Evolutionary conservation across 306 rosid species (phyloP), one percentile per base, ranked within the genome.

Genomic region (Dalbergia oliveri): DNA sequence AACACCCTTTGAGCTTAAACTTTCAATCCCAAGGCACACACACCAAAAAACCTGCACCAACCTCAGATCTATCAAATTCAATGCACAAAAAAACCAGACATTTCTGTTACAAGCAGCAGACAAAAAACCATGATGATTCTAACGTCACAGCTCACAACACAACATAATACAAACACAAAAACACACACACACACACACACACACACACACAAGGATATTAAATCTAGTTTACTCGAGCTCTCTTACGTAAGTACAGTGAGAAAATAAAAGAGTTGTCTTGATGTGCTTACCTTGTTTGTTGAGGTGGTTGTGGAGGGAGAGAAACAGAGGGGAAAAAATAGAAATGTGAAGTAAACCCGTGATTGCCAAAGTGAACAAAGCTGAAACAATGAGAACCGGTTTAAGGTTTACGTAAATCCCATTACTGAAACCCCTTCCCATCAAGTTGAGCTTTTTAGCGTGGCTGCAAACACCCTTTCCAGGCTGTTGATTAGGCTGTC

Each of bases 401-500:
- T 67, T n/a, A 73, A 73, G 81, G 69, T 66, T 26, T 73, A 77
- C 77, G 76, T 77, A 81, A 76, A 80, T 60, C 66, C 78, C 87
- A 76, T 83, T 66, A 71, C 75, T 63, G 82, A 62, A 59, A 57
- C 3, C 21, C 16, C 14, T n/a, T 14, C 21, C 12, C 70, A 82
- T 79, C 47, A 77, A 87, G 79, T 43, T 60, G 31, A 81, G 81
- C 66, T 62, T 83, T 83, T 87, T 77, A 77, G 85, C 26, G 76
- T 66, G 87, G 72, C 69, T 56, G 81, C 76, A 34, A 80, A 77
- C 81, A 80, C 85, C 84, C 77, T 87, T 87, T 87, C 83, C 87
- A 87, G 89, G 84, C 84, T 87, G 89, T 71, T 77, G 58, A 83
- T 77, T 67, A 72, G 79, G 79, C 87, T 83, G 89, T 83, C 87